A percentile compares a stretch with the other conserved stretches of the same genome.
These are phyloP conservation scores for Coffea eugenioides DNA, from an alignment of 257 asterid genomes.

Conservation along the genomic window DNA sequence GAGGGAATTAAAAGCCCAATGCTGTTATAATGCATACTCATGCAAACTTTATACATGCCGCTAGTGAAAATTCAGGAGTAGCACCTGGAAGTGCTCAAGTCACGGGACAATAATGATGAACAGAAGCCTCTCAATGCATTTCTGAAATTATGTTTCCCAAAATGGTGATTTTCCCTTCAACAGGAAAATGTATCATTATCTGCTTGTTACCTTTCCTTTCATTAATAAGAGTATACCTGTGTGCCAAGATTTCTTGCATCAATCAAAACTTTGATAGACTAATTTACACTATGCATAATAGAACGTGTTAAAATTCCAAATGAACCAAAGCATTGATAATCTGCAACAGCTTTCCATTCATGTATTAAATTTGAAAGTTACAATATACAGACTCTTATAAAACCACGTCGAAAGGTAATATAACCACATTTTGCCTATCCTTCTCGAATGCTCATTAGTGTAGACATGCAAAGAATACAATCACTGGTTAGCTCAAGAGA, in stretches of 20 bases:
- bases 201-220: background rate
- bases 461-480: background rate
- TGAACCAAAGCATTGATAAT: background rate
- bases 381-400: background rate
- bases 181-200: background rate
- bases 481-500: background rate
- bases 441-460: background rate
- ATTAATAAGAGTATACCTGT: background rate
- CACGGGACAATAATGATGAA: background rate
- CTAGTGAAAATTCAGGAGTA: background rate
- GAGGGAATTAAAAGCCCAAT: background rate
- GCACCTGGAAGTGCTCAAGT: background rate
- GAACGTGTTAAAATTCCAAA: background rate
- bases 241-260: background rate
- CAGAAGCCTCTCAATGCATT: too few relatives aligned
- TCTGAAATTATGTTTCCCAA: background rate
- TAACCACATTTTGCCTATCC: background rate
- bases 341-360: background rate
- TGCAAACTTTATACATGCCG: too few relatives aligned
- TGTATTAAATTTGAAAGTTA: background rate
- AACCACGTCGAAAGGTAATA: background rate
- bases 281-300: background rate
- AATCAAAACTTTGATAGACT: background rate
- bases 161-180: background rate
- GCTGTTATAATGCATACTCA: background rate